Percentiles rank a stretch among this genome's conserved stretches.
Evolutionary conservation across 2,329 filamentous ascomycete species (phyloP).

Genomic region (Aspergillus flavus): DNA sequence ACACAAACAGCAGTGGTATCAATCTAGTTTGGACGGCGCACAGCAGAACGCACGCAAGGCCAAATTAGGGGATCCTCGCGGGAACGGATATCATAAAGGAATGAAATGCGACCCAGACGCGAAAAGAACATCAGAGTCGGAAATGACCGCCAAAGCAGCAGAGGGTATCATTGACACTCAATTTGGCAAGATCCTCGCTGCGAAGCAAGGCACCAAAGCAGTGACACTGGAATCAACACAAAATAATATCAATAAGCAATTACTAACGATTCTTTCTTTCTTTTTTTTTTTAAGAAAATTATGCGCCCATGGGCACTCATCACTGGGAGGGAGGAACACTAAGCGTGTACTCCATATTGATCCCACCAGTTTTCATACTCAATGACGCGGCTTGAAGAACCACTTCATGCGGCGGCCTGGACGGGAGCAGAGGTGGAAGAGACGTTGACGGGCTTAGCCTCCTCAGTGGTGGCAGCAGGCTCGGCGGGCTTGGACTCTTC

Average conservation of each 20-base stretch:
- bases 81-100: slow-evolving; percentile 39
- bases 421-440: slow-evolving; percentile 38
- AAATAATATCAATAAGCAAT: slow-evolving; percentile 19
- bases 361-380: slow-evolving; percentile 49
- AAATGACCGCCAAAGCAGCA: slow-evolving; percentile 32
- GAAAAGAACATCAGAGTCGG: slow-evolving; percentile 22
- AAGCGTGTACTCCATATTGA: slow-evolving; percentile 29
- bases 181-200: slow-evolving; percentile 15
- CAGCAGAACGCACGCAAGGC: slow-evolving; percentile 28
- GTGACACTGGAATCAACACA: slow-evolving; percentile 28
- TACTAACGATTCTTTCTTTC: slow-evolving; percentile 12
- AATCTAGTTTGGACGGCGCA: slow-evolving; percentile 36
- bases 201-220: slow-evolving; percentile 17
- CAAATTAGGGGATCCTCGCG: slow-evolving; percentile 31
- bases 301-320: slow-evolving; percentile 12
- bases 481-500: slow-evolving; percentile 34
- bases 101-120: slow-evolving; percentile 27
- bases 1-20: slow-evolving; percentile 40
- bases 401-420: slow-evolving; percentile 47
- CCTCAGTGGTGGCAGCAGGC: slow-evolving; percentile 29
- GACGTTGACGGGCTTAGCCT: slow-evolving; percentile 38
- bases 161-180: slow-evolving; percentile 36
- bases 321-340: slow-evolving; percentile 27
- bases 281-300: slow-evolving; percentile 12
- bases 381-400: slow-evolving; percentile 34